Evolutionary conservation across 257 asterid species (phyloP).

Genomic region (Forsythia viridissima): DNA sequence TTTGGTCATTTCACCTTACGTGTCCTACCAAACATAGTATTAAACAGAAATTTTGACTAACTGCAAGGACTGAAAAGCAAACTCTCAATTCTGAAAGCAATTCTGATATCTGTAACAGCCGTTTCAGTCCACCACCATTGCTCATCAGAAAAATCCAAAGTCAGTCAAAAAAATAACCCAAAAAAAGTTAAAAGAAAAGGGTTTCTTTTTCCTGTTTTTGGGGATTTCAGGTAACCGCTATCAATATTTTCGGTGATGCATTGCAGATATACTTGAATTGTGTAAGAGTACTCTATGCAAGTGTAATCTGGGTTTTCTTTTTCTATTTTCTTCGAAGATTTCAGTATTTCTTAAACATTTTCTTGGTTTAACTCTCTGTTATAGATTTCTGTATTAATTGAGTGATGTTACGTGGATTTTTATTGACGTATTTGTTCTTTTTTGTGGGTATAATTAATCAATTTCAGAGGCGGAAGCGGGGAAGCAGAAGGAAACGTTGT

Average conservation of each 20-base stretch:
- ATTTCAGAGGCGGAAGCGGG: slow-evolving; percentile 28
- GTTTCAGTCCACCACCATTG: slow-evolving; percentile 45
- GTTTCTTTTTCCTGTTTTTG: slow-evolving; percentile 1
- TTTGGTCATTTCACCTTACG: slow-evolving; percentile 4
- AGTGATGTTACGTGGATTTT: neutral
- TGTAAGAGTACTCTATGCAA: neutral
- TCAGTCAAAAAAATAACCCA: slow-evolving; percentile 24
- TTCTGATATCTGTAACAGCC: slow-evolving; percentile 52
- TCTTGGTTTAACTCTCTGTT: slow-evolving; percentile 1
- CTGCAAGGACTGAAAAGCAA: slow-evolving; percentile 36
- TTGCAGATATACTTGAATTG: neutral
- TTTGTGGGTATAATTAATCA: slow-evolving; percentile 29
- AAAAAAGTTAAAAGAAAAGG: neutral
- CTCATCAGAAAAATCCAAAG: slow-evolving; percentile 32
- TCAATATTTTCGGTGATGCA: slow-evolving; percentile 2
- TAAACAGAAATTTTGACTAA: slow-evolving; percentile 33
- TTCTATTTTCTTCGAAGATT: neutral
- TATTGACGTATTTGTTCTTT: neutral
- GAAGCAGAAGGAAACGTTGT: too few species aligned
- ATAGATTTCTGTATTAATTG: slow-evolving; percentile 14
- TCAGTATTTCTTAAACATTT: slow-evolving; percentile 14
- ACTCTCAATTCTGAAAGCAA: slow-evolving; percentile 21
- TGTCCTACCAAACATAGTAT: slow-evolving; percentile 22
- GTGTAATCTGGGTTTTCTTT: neutral
- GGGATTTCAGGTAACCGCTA: slow-evolving; percentile 32